Evolutionary conservation across 2,329 filamentous ascomycete species (phyloP).

Genomic region (Penicillium italicum): DNA sequence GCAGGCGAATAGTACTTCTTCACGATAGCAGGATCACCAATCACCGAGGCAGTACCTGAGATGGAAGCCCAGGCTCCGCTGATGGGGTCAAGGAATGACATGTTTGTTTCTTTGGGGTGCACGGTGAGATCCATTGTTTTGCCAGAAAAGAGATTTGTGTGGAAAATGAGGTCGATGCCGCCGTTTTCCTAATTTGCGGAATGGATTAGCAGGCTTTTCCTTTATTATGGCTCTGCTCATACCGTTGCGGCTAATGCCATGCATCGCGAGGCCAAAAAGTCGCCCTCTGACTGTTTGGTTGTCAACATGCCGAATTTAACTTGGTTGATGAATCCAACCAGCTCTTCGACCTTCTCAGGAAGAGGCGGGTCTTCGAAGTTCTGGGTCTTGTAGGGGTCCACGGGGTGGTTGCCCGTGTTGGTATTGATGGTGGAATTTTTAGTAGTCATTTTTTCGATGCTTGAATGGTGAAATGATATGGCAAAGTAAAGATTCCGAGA

Average conservation of each 20-base stretch:
- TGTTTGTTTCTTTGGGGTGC: conserved; percentile 70
- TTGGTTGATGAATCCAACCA: conserved; percentile 65
- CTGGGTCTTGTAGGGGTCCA: conserved; percentile 76
- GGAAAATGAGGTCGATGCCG: conserved; percentile 80
- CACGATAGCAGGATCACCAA: conserved; percentile 65
- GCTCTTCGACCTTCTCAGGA: conserved; percentile 71
- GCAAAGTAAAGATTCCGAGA: not conserved
- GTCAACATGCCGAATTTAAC: conserved; percentile 90
- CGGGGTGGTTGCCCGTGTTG: conserved; percentile 59
- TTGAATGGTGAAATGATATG: not conserved
- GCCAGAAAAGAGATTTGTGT: conserved; percentile 85
- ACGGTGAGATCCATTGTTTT: conserved; percentile 76
- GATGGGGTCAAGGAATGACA: conserved; percentile 69
- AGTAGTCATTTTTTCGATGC: conserved; percentile 23
- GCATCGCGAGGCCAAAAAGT: conserved; percentile 71
- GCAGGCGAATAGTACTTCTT: conserved; percentile 70
- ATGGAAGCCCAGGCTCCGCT: conserved; percentile 83
- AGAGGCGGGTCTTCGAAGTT: conserved; percentile 69
- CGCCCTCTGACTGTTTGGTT: conserved; percentile 60
- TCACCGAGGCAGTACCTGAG: conserved; percentile 66
- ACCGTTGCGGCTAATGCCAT: conserved; percentile 83
- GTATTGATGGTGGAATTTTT: conserved; percentile 49
- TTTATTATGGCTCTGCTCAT: conserved; percentile 20
- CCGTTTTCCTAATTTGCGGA: conserved; percentile 60
- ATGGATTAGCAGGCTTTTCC: not conserved